These are phyloP conservation scores for Euphorbia schlechtendalii DNA, from an alignment of 441 rosid genomes.

Conservation along the genomic window DNA sequence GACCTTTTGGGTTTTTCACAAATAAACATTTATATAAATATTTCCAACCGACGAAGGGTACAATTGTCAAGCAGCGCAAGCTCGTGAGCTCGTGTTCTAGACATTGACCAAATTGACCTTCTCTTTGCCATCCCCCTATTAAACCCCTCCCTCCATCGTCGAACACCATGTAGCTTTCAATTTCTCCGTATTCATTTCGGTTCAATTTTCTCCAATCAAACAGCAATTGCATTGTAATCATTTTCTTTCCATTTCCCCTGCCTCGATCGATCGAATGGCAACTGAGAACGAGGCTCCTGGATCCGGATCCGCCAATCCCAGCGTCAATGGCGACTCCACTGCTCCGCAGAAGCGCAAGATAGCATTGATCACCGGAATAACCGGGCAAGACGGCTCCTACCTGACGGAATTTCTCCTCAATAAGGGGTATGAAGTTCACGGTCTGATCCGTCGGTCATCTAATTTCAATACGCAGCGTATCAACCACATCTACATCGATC, in stretches of 20 bases:
- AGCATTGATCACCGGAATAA: conserved; percentile 80
- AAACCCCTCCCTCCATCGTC: conserved; percentile 4
- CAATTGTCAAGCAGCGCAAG: neutral
- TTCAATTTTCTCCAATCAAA: neutral
- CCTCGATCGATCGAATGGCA: conserved; percentile 29
- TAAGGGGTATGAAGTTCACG: conserved; percentile 77
- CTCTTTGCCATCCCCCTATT: conserved; percentile 9
- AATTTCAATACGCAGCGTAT: conserved; percentile 88
- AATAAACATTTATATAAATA: too few species aligned
- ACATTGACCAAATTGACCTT: conserved; percentile 11
- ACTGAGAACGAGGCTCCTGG: conserved; percentile 22
- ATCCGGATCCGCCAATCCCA: conserved; percentile 18
- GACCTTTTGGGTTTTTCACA: too few species aligned
- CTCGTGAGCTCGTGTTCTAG: neutral
- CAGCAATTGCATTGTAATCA: neutral
- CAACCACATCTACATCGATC: conserved; percentile 85
- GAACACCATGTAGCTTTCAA: neutral
- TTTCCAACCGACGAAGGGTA: neutral
- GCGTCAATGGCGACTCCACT: conserved; percentile 26
- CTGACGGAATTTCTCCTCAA: conserved; percentile 69
- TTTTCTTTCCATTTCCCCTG: neutral
- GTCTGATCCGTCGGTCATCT: conserved; percentile 79
- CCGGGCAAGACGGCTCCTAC: conserved; percentile 90
- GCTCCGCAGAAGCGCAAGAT: conserved; percentile 23
- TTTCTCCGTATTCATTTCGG: too few species aligned